Evolutionary conservation across 306 rosid genomes (phyloP).

Genomic region (Dicorynia guianensis): DNA sequence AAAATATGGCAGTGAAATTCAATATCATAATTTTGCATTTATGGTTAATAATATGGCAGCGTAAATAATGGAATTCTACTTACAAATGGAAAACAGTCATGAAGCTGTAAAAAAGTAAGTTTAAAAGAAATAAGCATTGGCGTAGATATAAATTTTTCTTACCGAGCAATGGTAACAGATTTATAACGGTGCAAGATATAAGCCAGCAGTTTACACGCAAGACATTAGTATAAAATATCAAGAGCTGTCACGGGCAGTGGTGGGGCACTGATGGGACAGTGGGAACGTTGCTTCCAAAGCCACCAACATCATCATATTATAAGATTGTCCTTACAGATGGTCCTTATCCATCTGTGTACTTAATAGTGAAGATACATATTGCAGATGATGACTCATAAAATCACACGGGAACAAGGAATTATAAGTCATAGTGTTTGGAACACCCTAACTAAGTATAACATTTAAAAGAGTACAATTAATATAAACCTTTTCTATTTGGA

Average conservation of each 20-base stretch:
- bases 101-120: background rate
- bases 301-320: background rate
- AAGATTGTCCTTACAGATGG: slow-evolving; percentile 9
- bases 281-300: background rate
- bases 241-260: background rate
- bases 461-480: no score
- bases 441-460: no score
- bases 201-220: no score
- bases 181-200: no score
- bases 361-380: background rate
- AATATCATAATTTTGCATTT: background rate
- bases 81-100: background rate
- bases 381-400: background rate
- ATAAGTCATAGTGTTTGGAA: background rate
- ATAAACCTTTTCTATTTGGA: no score
- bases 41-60: background rate
- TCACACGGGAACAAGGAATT: slow-evolving; percentile 4
- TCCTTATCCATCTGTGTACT: background rate
- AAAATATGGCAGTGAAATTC: no score
- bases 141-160: background rate
- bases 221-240: no score
- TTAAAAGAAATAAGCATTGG: background rate
- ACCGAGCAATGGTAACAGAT: background rate
- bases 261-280: background rate
- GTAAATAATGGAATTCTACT: background rate